phyloP scores from a whole-genome alignment of 192 early-diverging fungal species.

The Martensiomyces pterosporus region DNA sequence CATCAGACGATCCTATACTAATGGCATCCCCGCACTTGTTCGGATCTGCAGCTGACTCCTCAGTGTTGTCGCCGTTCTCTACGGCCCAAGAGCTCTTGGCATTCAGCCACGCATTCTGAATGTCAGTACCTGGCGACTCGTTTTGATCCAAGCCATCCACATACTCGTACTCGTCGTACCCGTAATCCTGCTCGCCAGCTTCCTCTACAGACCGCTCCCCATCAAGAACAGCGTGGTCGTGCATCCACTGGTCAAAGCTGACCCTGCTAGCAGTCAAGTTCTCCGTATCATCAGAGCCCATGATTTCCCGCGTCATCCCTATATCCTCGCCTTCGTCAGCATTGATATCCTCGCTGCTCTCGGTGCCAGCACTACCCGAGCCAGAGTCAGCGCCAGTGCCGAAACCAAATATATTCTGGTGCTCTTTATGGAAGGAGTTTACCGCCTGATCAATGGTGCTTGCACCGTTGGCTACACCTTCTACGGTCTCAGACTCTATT shows the following conservation, averaged over 20 bases:
- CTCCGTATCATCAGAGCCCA: slow-evolving; percentile 13
- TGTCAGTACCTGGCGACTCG: not conserved
- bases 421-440: not conserved
- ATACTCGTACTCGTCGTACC: not conserved
- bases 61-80: not conserved
- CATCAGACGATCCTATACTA: slow-evolving; percentile 12
- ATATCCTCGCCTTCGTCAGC: slow-evolving; percentile 1
- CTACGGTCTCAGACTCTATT: no score
- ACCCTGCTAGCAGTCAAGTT: slow-evolving; percentile 12
- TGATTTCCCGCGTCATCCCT: slow-evolving; percentile 25
- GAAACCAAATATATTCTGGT: slow-evolving; percentile 1
- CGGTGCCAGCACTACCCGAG: not conserved
- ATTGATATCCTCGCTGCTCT: not conserved
- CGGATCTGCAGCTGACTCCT: not conserved
- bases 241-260: slow-evolving; percentile 43
- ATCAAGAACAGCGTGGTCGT: slow-evolving; percentile 18
- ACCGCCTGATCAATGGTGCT: no score
- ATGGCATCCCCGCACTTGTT: no score
- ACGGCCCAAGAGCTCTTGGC: slow-evolving; percentile 8
- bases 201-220: not conserved
- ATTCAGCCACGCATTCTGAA: slow-evolving; percentile 11
- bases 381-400: not conserved
- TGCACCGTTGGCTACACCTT: no score
- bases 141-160: not conserved
- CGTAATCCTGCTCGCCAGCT: not conserved